These are phyloP conservation scores for Nasturtium officinale DNA, from an alignment of 345 rosid genomes.

Conservation along the genomic window DNA sequence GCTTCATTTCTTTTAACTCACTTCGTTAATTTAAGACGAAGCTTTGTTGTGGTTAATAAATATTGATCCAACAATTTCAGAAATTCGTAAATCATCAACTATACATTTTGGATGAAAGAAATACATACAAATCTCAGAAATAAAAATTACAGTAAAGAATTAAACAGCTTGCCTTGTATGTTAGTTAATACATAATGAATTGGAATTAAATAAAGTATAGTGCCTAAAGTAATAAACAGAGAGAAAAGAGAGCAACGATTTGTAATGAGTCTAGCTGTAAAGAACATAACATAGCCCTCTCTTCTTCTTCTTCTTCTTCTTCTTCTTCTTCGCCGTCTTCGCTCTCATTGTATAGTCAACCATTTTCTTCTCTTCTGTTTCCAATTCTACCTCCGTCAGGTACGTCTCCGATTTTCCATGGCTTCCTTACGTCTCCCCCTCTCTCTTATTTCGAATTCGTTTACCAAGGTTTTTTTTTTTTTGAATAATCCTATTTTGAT, in stretches of 20 bases:
- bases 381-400: conserved; percentile 25
- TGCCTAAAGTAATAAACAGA: conserved; percentile 4
- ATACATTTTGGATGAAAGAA: too few species aligned
- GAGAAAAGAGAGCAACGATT: neutral
- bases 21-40: too few species aligned
- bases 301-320: neutral
- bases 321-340: conserved; percentile 16
- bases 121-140: too few species aligned
- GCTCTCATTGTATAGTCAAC: conserved; percentile 11
- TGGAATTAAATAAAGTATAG: too few species aligned
- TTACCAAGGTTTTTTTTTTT: neutral
- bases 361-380: conserved; percentile 26
- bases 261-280: conserved; percentile 24
- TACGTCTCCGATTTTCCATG: conserved; percentile 26
- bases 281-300: conserved; percentile 1
- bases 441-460: neutral
- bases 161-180: neutral
- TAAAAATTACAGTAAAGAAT: too few species aligned
- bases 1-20: too few species aligned
- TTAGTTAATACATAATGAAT: too few species aligned
- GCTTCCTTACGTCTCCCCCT: conserved; percentile 23
- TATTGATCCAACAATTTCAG: too few species aligned
- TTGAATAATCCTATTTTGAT: neutral
- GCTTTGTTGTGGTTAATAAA: too few species aligned
- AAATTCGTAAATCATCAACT: too few species aligned